Conservation (phyloP, 352 stramenopile species). For the Phytophthora capsici region DNA sequence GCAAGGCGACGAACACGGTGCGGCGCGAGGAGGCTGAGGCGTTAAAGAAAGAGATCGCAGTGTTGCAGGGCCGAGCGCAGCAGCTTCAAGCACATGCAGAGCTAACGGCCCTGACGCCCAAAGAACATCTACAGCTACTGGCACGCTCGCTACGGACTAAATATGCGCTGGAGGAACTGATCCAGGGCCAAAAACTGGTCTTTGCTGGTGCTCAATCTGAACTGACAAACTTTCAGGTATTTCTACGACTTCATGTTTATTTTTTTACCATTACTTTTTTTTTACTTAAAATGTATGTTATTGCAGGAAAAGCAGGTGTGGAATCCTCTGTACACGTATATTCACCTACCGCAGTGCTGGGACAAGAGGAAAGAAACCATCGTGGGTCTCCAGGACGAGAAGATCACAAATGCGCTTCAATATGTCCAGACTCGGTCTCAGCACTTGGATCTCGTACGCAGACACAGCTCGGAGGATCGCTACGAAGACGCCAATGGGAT, state of each 20-base stretch:
- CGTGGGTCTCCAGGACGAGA: conserved; percentile 29
- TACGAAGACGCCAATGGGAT: conserved; percentile 41
- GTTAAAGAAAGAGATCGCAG: conserved; percentile 16
- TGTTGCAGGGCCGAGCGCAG: conserved; percentile 7
- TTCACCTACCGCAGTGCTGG: conserved; percentile 17
- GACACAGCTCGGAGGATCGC: conserved; percentile 43
- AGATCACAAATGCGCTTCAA: neutral
- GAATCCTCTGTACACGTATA: conserved; percentile 15
- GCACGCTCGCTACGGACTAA: conserved; percentile 11
- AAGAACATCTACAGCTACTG: conserved; percentile 17
- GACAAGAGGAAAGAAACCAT: conserved; percentile 25
- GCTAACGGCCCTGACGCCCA: conserved; percentile 7
- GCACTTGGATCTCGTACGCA: conserved; percentile 16
- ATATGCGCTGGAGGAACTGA: conserved; percentile 11
- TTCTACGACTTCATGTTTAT: neutral
- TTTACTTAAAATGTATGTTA: neutral
- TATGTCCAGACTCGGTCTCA: neutral
- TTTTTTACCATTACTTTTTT: conserved; percentile 1
- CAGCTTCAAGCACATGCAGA: conserved; percentile 6
- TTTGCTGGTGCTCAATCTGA: conserved; percentile 22
- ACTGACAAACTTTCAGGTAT: conserved; percentile 22
- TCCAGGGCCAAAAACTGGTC: conserved; percentile 16
- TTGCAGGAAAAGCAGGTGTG: conserved; percentile 1
- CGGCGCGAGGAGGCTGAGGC: conserved; percentile 25
- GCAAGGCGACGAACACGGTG: conserved; percentile 36